phyloP scores from a whole-genome alignment of 1,139 yeast genomes.

The Pichia norvegensis region DNA sequence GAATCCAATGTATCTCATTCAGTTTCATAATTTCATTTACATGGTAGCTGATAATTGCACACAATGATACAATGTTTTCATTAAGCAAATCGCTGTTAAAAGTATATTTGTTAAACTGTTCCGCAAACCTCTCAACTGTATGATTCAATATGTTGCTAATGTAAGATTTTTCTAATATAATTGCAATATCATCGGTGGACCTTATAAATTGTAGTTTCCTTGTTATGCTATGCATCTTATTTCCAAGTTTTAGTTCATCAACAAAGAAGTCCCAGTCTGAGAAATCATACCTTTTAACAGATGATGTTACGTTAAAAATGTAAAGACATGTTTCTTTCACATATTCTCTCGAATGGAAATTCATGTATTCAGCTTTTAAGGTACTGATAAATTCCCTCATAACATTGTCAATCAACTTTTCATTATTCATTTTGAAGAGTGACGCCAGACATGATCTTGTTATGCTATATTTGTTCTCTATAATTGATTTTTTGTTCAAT shows the following conservation, averaged over 20 bases:
- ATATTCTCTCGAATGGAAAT: constrained; percentile 14
- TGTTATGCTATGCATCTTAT: constrained; percentile 14
- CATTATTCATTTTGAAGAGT: constrained; percentile 1
- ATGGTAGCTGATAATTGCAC: constrained; percentile 15
- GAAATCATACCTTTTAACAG: constrained; percentile 10
- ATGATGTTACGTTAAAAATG: constrained; percentile 17
- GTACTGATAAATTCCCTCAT: constrained; percentile 13
- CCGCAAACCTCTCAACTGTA: background rate
- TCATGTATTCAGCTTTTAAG: constrained; percentile 17
- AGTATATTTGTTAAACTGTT: constrained; percentile 11
- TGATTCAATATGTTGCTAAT: constrained; percentile 13
- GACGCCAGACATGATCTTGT: constrained; percentile 7
- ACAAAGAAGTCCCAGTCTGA: constrained; percentile 16
- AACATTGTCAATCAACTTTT: background rate
- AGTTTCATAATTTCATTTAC: constrained; percentile 2
- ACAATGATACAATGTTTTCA: constrained; percentile 12
- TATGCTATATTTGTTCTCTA: constrained; percentile 1
- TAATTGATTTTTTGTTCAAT: background rate
- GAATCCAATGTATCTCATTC: constrained; percentile 18
- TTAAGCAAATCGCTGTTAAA: constrained; percentile 8
- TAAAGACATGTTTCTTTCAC: constrained; percentile 18
- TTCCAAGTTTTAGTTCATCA: constrained; percentile 9
- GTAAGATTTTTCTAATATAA: constrained; percentile 19
- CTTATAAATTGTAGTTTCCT: constrained; percentile 21
- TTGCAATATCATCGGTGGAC: constrained; percentile 18